Evolutionary conservation across 2,329 filamentous ascomycete genomes (phyloP).

Genomic region (Botrytis aclada): DNA sequence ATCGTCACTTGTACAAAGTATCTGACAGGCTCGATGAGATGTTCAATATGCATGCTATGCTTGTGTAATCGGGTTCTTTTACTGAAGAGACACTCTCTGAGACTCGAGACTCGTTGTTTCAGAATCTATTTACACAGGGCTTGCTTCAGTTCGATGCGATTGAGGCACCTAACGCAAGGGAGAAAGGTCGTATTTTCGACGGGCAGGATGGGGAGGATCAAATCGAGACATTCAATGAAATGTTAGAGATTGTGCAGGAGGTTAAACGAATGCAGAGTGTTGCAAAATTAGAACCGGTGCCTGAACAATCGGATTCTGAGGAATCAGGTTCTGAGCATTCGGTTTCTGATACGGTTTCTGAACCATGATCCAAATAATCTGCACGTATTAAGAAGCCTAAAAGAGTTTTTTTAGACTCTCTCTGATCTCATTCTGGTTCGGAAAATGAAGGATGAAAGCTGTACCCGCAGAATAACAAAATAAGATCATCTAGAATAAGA

Average conservation of each 20-base stretch:
- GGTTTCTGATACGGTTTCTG: not conserved
- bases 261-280: not conserved
- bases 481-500: not conserved
- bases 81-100: not conserved
- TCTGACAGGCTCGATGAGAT: not conserved
- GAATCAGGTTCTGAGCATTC: not conserved
- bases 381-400: not conserved
- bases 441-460: not conserved
- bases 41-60: slow-evolving; percentile 2
- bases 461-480: not conserved
- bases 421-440: too few relatives aligned
- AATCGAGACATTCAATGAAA: not conserved
- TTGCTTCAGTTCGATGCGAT: not conserved
- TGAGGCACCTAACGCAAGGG: not conserved
- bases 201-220: not conserved
- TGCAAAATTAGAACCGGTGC: not conserved
- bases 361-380: not conserved
- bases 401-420: not conserved
- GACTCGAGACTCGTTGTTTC: not conserved
- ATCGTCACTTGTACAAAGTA: not conserved
- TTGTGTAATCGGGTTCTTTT: slow-evolving; percentile 5
- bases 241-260: not conserved
- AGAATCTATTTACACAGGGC: not conserved
- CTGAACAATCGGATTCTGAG: not conserved
- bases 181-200: not conserved